Conservation (phyloP, 1,284 basidiomycete species). For the Peniophora sp. region DNA sequence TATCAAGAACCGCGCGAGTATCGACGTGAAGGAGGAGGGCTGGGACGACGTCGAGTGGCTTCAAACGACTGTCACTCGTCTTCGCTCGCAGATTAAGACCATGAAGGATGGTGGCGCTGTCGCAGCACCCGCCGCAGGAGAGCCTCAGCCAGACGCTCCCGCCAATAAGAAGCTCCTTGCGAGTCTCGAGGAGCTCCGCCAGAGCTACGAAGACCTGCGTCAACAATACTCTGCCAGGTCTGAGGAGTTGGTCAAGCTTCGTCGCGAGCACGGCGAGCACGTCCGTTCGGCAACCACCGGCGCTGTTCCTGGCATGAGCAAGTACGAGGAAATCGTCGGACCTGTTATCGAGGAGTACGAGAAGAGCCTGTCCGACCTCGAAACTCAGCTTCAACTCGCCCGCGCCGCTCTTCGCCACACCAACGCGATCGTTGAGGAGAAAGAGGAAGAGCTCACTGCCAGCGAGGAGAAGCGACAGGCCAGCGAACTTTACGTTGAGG, state of each 20-base stretch:
- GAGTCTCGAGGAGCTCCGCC: conserved; percentile 72
- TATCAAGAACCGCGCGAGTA: conserved; percentile 91
- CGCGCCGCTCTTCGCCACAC: conserved; percentile 84
- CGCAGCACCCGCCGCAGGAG: conserved; percentile 11
- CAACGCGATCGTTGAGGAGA: conserved; percentile 88
- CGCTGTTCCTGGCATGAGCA: conserved; percentile 60
- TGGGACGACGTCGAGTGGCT: conserved; percentile 99
- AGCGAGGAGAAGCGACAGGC: conserved; percentile 65
- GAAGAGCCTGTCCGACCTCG: conserved; percentile 92
- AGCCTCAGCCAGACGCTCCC: conserved; percentile 38
- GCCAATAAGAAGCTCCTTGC: conserved; percentile 61
- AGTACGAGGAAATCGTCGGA: conserved; percentile 94
- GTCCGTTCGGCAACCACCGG: conserved; percentile 50
- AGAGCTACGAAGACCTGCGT: conserved; percentile 78
- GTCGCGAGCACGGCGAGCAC: conserved; percentile 69
- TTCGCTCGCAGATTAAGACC: conserved; percentile 80
- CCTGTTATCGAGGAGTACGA: conserved; percentile 99
- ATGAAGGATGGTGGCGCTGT: conserved; percentile 58
- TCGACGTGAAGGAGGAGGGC: conserved; percentile 93
- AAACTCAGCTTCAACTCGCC: conserved; percentile 88
- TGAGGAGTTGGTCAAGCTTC: conserved; percentile 75
- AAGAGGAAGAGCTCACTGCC: conserved; percentile 68
- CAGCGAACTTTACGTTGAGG: conserved; percentile 80
- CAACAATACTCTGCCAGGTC: conserved; percentile 80
- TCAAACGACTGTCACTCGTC: conserved; percentile 75